phyloP scores from a whole-genome alignment of 306 rosid species.

The Geum urbanum region DNA sequence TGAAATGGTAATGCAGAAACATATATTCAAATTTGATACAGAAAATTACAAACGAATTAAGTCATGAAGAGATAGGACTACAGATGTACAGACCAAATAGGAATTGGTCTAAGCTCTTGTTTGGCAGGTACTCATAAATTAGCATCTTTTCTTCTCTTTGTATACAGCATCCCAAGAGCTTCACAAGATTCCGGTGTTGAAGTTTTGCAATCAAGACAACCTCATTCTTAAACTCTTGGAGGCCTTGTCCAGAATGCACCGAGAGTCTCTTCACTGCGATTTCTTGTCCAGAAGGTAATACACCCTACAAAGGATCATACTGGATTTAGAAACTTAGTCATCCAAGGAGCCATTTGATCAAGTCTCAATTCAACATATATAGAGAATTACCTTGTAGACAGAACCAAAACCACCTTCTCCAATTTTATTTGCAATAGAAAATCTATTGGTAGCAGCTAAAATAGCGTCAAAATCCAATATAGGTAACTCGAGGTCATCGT shows the following conservation, averaged over 20 bases:
- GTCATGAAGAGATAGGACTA: not conserved
- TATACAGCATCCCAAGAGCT: constrained; percentile 52
- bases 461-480: constrained; percentile 27
- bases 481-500: constrained; percentile 28
- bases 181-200: constrained; percentile 60
- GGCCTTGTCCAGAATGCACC: constrained; percentile 38
- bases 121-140: constrained; percentile 52
- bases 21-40: not conserved
- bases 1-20: not conserved
- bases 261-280: constrained; percentile 54
- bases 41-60: not conserved
- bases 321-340: not conserved
- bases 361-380: not conserved
- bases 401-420: constrained; percentile 64
- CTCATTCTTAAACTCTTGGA: constrained; percentile 50
- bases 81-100: constrained; percentile 38
- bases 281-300: constrained; percentile 36
- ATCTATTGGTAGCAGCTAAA: constrained; percentile 33
- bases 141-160: constrained; percentile 46
- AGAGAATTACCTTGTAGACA: constrained; percentile 42
- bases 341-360: not conserved
- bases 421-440: constrained; percentile 32
- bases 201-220: constrained; percentile 53
- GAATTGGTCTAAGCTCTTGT: constrained; percentile 51
- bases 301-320: constrained; percentile 37